Evolutionary conservation across 2,329 filamentous ascomycete species (phyloP).

Genomic region (Amauroascus niger): DNA sequence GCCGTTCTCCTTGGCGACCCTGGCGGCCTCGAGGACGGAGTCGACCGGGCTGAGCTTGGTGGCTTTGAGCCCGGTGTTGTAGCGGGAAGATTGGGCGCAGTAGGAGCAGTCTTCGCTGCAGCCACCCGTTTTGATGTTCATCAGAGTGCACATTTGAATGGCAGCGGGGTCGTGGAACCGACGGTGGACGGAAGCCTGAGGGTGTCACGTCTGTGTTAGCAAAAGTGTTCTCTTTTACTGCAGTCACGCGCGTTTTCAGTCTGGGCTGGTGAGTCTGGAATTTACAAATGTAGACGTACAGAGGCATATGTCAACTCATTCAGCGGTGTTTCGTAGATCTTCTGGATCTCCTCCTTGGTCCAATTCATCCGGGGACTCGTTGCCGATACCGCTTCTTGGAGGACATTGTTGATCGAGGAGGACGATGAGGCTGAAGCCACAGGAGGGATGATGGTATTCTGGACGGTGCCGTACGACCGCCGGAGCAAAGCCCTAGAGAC

Average conservation of each 20-base stretch:
- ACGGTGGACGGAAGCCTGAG: slow-evolving; percentile 66
- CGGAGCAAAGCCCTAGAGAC: slow-evolving; percentile 24
- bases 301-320: slow-evolving; percentile 68
- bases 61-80: slow-evolving; percentile 67
- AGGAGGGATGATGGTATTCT: slow-evolving; percentile 17
- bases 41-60: slow-evolving; percentile 72
- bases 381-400: slow-evolving; percentile 31
- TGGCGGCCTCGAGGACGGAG: slow-evolving; percentile 67
- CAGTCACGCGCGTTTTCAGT: neutral
- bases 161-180: slow-evolving; percentile 75
- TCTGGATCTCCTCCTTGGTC: slow-evolving; percentile 70
- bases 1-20: slow-evolving; percentile 68
- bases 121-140: slow-evolving; percentile 94
- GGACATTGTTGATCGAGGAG: slow-evolving; percentile 11
- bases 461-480: slow-evolving; percentile 34
- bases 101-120: slow-evolving; percentile 91
- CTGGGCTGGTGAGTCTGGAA: neutral
- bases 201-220: slow-evolving; percentile 11
- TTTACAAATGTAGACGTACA: slow-evolving; percentile 37
- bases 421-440: slow-evolving; percentile 18
- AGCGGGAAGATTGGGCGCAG: slow-evolving; percentile 78
- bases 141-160: slow-evolving; percentile 85
- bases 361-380: slow-evolving; percentile 57
- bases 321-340: slow-evolving; percentile 72
- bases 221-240: neutral